These are phyloP conservation scores for Trametes hirsuta DNA, from an alignment of 1,284 basidiomycete species.

Conservation along the genomic window DNA sequence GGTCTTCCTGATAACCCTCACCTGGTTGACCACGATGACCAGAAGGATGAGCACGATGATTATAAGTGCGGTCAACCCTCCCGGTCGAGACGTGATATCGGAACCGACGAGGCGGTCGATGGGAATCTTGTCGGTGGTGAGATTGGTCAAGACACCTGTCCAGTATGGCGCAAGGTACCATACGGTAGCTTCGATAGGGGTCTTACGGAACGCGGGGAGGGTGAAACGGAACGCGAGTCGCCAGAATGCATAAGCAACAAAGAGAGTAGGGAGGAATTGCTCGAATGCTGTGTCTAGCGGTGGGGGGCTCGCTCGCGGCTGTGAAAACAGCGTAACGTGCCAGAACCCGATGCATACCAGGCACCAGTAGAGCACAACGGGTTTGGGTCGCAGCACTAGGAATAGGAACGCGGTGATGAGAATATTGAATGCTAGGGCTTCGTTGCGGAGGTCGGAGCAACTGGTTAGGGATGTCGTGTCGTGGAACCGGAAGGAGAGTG, in stretches of 20 bases:
- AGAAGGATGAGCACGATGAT: conserved; percentile 71
- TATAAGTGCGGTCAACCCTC: conserved; percentile 73
- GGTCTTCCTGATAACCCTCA: conserved; percentile 82
- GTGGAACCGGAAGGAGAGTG: conserved; percentile 56
- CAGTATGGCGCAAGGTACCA: conserved; percentile 83
- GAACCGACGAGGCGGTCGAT: conserved; percentile 71
- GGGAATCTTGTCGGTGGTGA: conserved; percentile 71
- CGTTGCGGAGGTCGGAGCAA: conserved; percentile 73
- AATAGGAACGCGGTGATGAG: conserved; percentile 69
- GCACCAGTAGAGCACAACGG: conserved; percentile 76
- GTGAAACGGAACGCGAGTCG: conserved; percentile 76
- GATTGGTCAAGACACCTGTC: conserved; percentile 73
- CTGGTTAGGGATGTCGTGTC: conserved; percentile 49
- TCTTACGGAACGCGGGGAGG: conserved; percentile 67
- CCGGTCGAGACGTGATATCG: conserved; percentile 71
- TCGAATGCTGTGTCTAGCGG: conserved; percentile 70
- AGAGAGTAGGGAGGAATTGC: conserved; percentile 79
- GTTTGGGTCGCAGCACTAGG: conserved; percentile 72
- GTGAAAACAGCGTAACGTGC: conserved; percentile 83
- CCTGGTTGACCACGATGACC: conserved; percentile 70
- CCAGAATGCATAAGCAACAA: conserved; percentile 84
- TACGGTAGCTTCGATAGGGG: conserved; percentile 74
- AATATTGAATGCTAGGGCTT: conserved; percentile 73
- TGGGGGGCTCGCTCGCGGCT: conserved; percentile 73
- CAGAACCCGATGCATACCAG: conserved; percentile 87